These are phyloP conservation scores for Theobroma cacao DNA, from an alignment of 345 rosid genomes.

Conservation along the genomic window DNA sequence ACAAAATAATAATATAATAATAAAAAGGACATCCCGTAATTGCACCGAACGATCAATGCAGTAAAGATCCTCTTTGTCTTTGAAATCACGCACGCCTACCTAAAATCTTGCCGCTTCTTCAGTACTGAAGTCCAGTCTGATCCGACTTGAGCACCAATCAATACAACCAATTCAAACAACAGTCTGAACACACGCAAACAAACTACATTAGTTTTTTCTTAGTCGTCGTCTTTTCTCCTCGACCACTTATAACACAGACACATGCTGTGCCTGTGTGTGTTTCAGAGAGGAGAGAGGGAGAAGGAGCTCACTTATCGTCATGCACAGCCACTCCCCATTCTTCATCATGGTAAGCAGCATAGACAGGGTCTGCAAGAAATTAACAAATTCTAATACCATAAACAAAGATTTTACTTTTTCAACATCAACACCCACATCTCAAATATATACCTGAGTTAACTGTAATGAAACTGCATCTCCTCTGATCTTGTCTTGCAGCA, in stretches of 20 bases:
- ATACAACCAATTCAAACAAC: conserved; percentile 61
- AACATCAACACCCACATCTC: neutral
- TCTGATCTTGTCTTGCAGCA: conserved; percentile 30
- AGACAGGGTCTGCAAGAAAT: conserved; percentile 50
- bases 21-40: too few species aligned
- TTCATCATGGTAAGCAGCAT: conserved; percentile 68
- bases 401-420: neutral
- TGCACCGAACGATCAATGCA: too few species aligned
- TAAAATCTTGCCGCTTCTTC: conserved; percentile 54
- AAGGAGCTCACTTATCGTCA: conserved; percentile 59
- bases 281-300: neutral
- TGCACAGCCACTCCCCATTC: conserved; percentile 89
- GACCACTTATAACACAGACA: too few species aligned
- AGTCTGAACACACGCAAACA: conserved; percentile 25
- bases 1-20: too few species aligned
- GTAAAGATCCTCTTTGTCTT: too few species aligned
- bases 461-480: conserved; percentile 59
- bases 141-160: conserved; percentile 76
- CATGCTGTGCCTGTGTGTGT: too few species aligned
- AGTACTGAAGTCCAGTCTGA: conserved; percentile 75
- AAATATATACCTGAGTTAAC: neutral
- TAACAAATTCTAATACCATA: neutral
- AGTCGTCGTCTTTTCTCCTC: too few species aligned
- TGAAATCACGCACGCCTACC: conserved; percentile 26
- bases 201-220: neutral